A percentile compares a stretch with the other conserved stretches of the same genome.
Evolutionary conservation across 768 basidiomycete species (phyloP).

Genomic region (Russula ochroleuca): DNA sequence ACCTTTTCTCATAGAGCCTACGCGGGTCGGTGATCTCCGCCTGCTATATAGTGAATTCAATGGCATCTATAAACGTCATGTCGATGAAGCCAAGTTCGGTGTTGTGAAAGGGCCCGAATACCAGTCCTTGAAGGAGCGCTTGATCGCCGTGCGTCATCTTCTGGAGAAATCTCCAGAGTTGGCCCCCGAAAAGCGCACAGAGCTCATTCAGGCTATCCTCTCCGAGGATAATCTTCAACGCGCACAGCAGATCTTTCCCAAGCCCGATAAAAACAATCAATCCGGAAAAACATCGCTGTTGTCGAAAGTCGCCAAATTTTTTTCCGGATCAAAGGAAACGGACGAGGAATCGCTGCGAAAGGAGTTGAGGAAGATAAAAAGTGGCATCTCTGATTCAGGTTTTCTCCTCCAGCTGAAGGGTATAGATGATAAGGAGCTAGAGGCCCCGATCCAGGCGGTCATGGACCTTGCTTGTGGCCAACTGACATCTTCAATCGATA

Average conservation of each 20-base stretch:
- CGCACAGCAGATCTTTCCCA: not conserved
- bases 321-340: not conserved
- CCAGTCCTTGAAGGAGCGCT: not conserved
- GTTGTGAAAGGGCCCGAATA: not conserved
- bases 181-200: not conserved
- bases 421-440: constrained; percentile 5
- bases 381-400: not conserved
- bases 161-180: not conserved
- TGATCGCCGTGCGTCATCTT: not conserved
- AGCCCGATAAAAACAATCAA: not conserved
- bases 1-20: not conserved
- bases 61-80: not conserved
- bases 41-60: not conserved
- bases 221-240: not conserved
- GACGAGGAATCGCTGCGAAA: not conserved
- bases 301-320: fast-evolving
- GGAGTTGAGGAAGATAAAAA: constrained; percentile 8
- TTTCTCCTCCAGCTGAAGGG: constrained; percentile 16
- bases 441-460: not conserved
- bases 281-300: not conserved
- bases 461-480: not conserved
- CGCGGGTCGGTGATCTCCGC: not conserved
- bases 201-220: constrained; percentile 4
- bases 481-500: constrained; percentile 5
- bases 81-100: not conserved